Evolutionary conservation across 1,284 basidiomycete species (phyloP).

Genomic region (Caloboletus inedulis): DNA sequence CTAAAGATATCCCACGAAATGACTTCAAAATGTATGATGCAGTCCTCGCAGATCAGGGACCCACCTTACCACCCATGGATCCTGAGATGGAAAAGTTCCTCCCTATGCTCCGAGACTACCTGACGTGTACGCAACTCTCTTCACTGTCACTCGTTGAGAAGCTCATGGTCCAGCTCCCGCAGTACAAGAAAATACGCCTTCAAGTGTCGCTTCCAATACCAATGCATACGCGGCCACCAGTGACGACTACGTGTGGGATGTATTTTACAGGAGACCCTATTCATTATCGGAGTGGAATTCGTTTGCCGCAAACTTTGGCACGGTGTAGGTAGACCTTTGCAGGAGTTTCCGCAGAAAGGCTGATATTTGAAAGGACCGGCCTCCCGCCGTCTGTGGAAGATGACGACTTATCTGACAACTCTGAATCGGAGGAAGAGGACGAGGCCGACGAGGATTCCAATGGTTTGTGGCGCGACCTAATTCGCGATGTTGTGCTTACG

Average conservation of each 20-base stretch:
- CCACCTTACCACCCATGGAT: slow-evolving; percentile 39
- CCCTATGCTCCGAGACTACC: slow-evolving; percentile 67
- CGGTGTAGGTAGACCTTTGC: slow-evolving; percentile 45
- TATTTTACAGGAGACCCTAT: slow-evolving; percentile 67
- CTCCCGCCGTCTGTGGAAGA: slow-evolving; percentile 55
- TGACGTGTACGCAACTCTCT: slow-evolving; percentile 46
- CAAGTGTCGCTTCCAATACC: not conserved
- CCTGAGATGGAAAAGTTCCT: slow-evolving; percentile 71
- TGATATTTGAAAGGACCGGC: slow-evolving; percentile 48
- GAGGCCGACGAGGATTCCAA: slow-evolving; percentile 81
- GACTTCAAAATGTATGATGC: slow-evolving; percentile 72
- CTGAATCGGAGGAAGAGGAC: slow-evolving; percentile 64
- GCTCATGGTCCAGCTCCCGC: slow-evolving; percentile 3
- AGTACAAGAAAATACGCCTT: slow-evolving; percentile 26
- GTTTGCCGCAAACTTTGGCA: slow-evolving; percentile 56
- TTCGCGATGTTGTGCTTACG: not conserved
- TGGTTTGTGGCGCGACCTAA: slow-evolving; percentile 40
- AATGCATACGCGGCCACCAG: not conserved
- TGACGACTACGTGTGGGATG: slow-evolving; percentile 74
- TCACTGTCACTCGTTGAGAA: not conserved
- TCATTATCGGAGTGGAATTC: slow-evolving; percentile 57
- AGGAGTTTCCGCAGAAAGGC: not conserved
- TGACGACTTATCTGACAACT: slow-evolving; percentile 42
- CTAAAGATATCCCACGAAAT: slow-evolving; percentile 44
- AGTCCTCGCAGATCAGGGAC: slow-evolving; percentile 44